phyloP scores from a whole-genome alignment of 75 land plant genomes.

The Cunninghamia lanceolata region DNA sequence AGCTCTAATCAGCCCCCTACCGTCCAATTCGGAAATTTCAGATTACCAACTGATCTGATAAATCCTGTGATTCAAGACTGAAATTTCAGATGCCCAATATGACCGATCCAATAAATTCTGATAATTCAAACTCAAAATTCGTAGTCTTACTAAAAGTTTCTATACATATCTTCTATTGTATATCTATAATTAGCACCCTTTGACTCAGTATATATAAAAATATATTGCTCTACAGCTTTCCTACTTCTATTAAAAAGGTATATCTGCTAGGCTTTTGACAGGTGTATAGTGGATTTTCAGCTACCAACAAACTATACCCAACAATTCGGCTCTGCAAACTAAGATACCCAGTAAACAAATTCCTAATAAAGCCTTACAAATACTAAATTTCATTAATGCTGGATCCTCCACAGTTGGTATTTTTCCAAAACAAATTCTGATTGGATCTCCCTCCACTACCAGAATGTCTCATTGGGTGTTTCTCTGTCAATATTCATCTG shows the following conservation, averaged over 20 bases:
- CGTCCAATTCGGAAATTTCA: not conserved
- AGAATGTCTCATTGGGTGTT: not conserved
- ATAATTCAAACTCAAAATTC: not conserved
- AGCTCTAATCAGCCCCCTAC: not conserved
- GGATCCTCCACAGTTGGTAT: not conserved
- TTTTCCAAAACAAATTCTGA: not conserved
- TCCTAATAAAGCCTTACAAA: not conserved
- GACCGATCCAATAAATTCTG: not conserved
- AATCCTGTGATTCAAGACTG: not conserved
- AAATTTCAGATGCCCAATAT: not conserved
- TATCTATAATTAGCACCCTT: not conserved
- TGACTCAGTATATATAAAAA: not conserved
- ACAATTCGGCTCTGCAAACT: not conserved
- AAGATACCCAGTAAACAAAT: not conserved
- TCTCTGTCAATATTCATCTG: not conserved
- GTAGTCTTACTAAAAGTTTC: not conserved
- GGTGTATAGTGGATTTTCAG: not conserved
- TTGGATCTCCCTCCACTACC: not conserved
- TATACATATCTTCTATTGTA: not conserved
- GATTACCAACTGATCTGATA: not conserved
- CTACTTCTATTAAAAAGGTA: no score
- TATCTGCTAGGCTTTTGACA: not conserved
- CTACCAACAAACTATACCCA: not conserved
- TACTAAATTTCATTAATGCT: not conserved
- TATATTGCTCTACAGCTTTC: no score